These are phyloP conservation scores for Verbena officinalis DNA, from an alignment of 257 asterid genomes.

Conservation along the genomic window DNA sequence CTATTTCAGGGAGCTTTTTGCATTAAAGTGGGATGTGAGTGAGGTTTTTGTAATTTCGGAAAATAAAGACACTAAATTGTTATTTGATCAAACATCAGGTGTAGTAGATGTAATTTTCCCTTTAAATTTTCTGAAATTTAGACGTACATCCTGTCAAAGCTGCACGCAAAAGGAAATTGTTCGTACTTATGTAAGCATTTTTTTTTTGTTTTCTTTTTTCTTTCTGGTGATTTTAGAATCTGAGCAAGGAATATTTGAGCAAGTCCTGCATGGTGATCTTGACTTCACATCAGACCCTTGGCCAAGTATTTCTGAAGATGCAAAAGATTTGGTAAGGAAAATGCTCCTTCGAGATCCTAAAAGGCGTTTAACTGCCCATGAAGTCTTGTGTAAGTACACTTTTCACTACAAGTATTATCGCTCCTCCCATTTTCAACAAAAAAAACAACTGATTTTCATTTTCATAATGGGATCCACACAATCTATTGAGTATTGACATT, in stretches of 20 bases:
- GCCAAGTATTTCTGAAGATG: constrained; percentile 89
- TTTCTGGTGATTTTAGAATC: constrained; percentile 46
- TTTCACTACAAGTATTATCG: no score
- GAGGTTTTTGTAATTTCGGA: no score
- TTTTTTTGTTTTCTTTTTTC: background rate
- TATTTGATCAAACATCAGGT: no score
- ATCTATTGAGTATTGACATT: no score
- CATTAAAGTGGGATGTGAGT: no score
- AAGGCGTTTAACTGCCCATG: constrained; percentile 86
- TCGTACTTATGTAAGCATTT: background rate
- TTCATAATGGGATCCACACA: no score
- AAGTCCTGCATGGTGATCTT: constrained; percentile 92
- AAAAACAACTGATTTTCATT: no score
- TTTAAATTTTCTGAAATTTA: background rate
- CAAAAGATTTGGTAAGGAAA: constrained; percentile 86
- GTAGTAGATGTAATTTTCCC: no score
- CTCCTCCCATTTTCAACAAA: no score
- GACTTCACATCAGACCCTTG: constrained; percentile 92
- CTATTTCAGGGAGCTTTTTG: no score
- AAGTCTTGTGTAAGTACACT: constrained; percentile 76
- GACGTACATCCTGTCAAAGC: background rate
- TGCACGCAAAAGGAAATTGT: constrained; percentile 5
- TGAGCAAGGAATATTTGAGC: constrained; percentile 92
- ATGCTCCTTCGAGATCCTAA: constrained; percentile 92
- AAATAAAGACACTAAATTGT: no score